Base-by-base conservation (phyloP, 768 basidiomycete genomes). In the Phlegmacium glaucopus region DNA sequence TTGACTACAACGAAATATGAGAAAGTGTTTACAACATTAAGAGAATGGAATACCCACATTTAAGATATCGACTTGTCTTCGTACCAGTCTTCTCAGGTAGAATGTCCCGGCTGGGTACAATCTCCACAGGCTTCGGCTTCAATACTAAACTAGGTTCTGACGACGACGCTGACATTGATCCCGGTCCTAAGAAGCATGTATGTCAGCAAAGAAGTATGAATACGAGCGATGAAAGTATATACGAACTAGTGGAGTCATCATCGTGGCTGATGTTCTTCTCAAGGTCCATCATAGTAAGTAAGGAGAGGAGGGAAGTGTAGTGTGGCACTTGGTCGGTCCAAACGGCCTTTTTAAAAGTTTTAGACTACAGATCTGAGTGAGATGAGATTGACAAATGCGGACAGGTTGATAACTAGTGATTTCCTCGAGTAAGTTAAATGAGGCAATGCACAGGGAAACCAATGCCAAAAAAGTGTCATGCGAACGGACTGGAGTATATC, bases 1-100 rank as follows among this genome's bases (percentile, higher is more conserved):
- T 49, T 58, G 39, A 56, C 61, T 63, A 32, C 8, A 29, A 18
- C 13, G 15, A 41, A 36, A 39, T 7, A 32, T 39, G 11, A 40
- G 18, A 36, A 27, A 40, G 36, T 29, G 29, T 30, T 18, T 22
- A 28, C 38, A 45, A 25, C 72, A 72, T 61, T 76, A 73, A 32
- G 77, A 61, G 22, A 76, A 28, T n/a, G n/a, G n/a, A 29, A 12
- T 10, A 39, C 73, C 74, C 77, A 59, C 37, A 40, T 16, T 51
- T 38, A 22, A 56, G 49, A 41, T 44, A 58, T 17, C 51, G 51
- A 17, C 45, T 26, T 11, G 47, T 12, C 39, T 28, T 45, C 22
- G 38, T 45, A 3, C 50, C 54, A 28, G 47, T 44, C 46, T 58
- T 56, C 44, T 47, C 48, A 9, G 49, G 58, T 22, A 60, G 54